Percentiles rank a stretch among this genome's conserved stretches.
phyloP scores from a whole-genome alignment of 2,329 filamentous ascomycete species.

The Chrysoporthe austroafricana region DNA sequence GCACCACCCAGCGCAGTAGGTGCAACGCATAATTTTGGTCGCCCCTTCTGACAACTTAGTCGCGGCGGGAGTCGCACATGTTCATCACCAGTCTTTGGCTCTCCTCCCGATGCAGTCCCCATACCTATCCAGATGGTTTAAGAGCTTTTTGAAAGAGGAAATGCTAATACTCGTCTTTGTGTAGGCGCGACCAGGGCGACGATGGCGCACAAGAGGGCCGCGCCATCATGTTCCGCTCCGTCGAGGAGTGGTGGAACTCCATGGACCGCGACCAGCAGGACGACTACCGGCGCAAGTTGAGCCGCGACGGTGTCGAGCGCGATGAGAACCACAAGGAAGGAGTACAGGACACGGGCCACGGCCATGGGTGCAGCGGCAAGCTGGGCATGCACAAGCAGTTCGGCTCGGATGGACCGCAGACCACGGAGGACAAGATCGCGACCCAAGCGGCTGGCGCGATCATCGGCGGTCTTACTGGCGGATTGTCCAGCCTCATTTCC shows the following conservation, averaged over 20 bases:
- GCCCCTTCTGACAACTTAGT: neutral
- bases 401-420: conserved; percentile 46
- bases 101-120: too few relatives aligned
- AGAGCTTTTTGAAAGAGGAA: neutral
- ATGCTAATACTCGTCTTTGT: neutral
- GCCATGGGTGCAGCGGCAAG: conserved; percentile 80
- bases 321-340: conserved; percentile 87
- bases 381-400: conserved; percentile 76
- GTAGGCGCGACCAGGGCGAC: conserved; percentile 61
- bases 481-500: conserved; percentile 50
- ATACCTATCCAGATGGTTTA: neutral
- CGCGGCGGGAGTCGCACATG: too few relatives aligned
- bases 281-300: conserved; percentile 74
- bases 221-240: conserved; percentile 74
- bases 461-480: conserved; percentile 60
- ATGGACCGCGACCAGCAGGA: conserved; percentile 66
- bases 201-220: conserved; percentile 76
- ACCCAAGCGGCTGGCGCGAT: conserved; percentile 60
- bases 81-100: too few relatives aligned
- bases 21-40: neutral
- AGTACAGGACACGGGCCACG: conserved; percentile 80
- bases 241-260: conserved; percentile 80
- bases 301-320: conserved; percentile 74
- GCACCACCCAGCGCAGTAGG: conserved; percentile 77
- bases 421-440: conserved; percentile 60